Evolutionary conservation across 1,284 basidiomycete species (phyloP).

Genomic region (Moniliophthora roreri): DNA sequence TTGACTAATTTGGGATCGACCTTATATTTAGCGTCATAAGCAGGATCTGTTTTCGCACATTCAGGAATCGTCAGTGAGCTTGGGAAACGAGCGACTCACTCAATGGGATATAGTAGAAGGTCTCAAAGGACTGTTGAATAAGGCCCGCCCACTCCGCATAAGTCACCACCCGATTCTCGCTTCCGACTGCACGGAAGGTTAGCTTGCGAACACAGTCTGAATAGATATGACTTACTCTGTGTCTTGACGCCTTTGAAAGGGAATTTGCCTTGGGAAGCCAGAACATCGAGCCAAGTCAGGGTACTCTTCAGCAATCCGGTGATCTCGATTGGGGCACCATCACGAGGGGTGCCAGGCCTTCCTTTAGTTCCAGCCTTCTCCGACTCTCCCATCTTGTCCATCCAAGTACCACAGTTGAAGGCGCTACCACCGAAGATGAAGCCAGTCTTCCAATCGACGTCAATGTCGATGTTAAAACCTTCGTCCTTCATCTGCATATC

Average conservation of each 20-base stretch:
- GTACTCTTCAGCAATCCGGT: slow-evolving; percentile 93
- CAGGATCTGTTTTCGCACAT: slow-evolving; percentile 51
- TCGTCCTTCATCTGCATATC: slow-evolving; percentile 94
- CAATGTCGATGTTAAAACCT: slow-evolving; percentile 93
- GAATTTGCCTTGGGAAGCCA: slow-evolving; percentile 73
- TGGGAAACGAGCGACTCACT: slow-evolving; percentile 41
- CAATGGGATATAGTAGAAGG: slow-evolving; percentile 86
- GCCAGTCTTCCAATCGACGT: slow-evolving; percentile 94
- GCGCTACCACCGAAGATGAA: slow-evolving; percentile 87
- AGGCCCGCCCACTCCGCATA: slow-evolving; percentile 91
- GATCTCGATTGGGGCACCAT: slow-evolving; percentile 96
- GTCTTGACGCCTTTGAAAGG: slow-evolving; percentile 89
- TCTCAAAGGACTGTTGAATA: slow-evolving; percentile 87
- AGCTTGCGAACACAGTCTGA: slow-evolving; percentile 5
- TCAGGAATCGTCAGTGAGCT: not conserved
- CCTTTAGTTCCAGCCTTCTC: slow-evolving; percentile 92
- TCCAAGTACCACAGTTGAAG: slow-evolving; percentile 90
- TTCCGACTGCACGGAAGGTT: slow-evolving; percentile 56
- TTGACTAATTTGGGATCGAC: slow-evolving; percentile 77
- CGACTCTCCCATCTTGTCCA: slow-evolving; percentile 97
- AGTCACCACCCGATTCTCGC: slow-evolving; percentile 71
- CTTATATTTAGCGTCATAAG: slow-evolving; percentile 73
- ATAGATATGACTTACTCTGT: slow-evolving; percentile 55
- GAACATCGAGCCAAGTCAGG: slow-evolving; percentile 79
- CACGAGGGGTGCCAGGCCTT: slow-evolving; percentile 89